Evolutionary conservation across 192 early-diverging fungal species (phyloP).

Genomic region (Linnemannia hyalina): DNA sequence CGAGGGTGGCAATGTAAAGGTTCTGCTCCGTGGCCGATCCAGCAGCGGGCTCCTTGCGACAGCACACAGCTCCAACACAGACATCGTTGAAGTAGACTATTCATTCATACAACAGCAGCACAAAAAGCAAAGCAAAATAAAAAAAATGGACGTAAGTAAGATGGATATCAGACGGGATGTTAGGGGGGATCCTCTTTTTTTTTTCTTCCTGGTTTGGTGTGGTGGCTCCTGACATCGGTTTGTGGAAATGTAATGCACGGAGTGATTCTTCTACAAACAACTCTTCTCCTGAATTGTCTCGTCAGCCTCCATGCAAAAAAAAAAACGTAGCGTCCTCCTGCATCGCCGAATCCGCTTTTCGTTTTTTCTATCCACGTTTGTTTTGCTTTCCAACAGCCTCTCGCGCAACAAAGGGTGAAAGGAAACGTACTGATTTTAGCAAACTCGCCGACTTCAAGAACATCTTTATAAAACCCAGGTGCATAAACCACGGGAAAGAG

Average conservation of each 20-base stretch:
- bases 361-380: too few species aligned
- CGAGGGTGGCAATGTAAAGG: constrained; percentile 90
- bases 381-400: background rate
- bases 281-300: too few species aligned
- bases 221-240: too few species aligned
- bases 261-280: too few species aligned
- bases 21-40: constrained; percentile 48
- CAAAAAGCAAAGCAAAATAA: constrained; percentile 8
- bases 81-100: constrained; percentile 75
- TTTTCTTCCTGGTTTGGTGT: too few species aligned
- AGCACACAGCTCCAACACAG: constrained; percentile 89
- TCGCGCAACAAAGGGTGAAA: background rate
- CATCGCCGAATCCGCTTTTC: too few species aligned
- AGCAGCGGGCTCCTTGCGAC: constrained; percentile 75
- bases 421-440: constrained; percentile 72
- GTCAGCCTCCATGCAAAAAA: too few species aligned
- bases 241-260: too few species aligned
- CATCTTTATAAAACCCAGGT: constrained; percentile 81
- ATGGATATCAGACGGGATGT: too few species aligned
- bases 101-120: background rate
- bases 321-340: too few species aligned
- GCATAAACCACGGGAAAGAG: constrained; percentile 93
- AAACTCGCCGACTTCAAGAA: constrained; percentile 76
- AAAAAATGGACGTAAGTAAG: background rate
- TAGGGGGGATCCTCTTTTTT: too few species aligned